Evolutionary conservation across 1,139 yeast genomes (phyloP).

Genomic region (Blastobotrys persicus): DNA sequence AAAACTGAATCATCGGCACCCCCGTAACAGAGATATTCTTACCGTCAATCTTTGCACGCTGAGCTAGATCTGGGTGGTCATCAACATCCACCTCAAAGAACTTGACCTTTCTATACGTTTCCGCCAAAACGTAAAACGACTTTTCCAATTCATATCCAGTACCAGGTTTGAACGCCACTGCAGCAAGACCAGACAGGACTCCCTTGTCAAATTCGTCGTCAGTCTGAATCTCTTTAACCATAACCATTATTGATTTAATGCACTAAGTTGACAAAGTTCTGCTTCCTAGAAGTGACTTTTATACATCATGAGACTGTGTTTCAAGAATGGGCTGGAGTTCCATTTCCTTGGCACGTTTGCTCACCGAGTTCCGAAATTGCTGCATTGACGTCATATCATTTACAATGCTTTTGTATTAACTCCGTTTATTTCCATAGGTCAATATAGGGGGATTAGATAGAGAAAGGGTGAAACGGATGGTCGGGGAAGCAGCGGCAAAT

Average conservation of each 20-base stretch:
- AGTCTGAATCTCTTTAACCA: neutral
- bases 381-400: neutral
- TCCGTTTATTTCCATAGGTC: neutral
- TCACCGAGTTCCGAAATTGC: neutral
- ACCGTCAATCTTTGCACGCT: neutral
- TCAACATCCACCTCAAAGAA: neutral
- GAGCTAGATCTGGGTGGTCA: neutral
- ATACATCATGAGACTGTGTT: neutral
- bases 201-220: neutral
- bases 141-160: neutral
- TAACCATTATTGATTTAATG: neutral
- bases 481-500: too few species aligned
- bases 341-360: neutral
- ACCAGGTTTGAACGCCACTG: neutral
- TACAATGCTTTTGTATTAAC: neutral
- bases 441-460: neutral
- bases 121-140: neutral
- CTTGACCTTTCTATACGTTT: neutral
- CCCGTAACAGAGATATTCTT: neutral
- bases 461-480: neutral
- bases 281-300: neutral
- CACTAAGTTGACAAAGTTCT: neutral
- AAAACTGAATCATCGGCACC: neutral
- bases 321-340: neutral
- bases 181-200: neutral